phyloP scores from a whole-genome alignment of 2,329 filamentous ascomycete species.

The Diaporthe longicolla region DNA sequence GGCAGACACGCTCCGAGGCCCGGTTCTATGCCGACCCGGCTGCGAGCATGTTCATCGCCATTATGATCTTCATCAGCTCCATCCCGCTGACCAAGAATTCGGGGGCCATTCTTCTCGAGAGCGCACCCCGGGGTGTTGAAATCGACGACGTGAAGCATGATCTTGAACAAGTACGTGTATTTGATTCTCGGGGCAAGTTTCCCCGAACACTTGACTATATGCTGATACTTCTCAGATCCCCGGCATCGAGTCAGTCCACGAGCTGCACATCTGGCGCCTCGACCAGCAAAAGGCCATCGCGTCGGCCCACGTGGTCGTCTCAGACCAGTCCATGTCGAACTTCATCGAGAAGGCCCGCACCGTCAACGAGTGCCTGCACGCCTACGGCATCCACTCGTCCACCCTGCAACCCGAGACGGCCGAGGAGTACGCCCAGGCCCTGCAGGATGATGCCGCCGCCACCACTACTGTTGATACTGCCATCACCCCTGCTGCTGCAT shows the following conservation, averaged over 20 bases:
- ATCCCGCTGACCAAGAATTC: conserved; percentile 73
- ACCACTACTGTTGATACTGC: conserved; percentile 27
- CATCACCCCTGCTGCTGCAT: not conserved
- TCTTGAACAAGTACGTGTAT: conserved; percentile 69
- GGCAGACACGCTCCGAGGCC: conserved; percentile 69
- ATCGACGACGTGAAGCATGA: conserved; percentile 77
- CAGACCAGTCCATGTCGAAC: conserved; percentile 66
- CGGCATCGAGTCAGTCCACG: conserved; percentile 77
- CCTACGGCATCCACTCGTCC: conserved; percentile 79
- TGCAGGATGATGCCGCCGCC: conserved; percentile 20
- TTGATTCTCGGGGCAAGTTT: no score
- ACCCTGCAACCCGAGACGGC: conserved; percentile 78
- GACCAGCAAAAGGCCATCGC: conserved; percentile 79
- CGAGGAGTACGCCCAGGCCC: conserved; percentile 29
- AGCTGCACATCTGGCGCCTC: conserved; percentile 81
- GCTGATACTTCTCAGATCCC: conserved; percentile 64
- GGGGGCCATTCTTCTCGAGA: conserved; percentile 78
- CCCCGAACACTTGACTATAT: not conserved
- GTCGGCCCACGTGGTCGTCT: conserved; percentile 77
- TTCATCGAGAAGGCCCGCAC: conserved; percentile 74
- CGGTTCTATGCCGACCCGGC: conserved; percentile 81
- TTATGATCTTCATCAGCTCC: conserved; percentile 79
- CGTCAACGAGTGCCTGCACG: conserved; percentile 78
- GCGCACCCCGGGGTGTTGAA: conserved; percentile 72
- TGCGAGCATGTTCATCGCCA: conserved; percentile 76